Evolutionary conservation across 768 basidiomycete genomes (phyloP).

Genomic region (Tremella fuciformis): DNA sequence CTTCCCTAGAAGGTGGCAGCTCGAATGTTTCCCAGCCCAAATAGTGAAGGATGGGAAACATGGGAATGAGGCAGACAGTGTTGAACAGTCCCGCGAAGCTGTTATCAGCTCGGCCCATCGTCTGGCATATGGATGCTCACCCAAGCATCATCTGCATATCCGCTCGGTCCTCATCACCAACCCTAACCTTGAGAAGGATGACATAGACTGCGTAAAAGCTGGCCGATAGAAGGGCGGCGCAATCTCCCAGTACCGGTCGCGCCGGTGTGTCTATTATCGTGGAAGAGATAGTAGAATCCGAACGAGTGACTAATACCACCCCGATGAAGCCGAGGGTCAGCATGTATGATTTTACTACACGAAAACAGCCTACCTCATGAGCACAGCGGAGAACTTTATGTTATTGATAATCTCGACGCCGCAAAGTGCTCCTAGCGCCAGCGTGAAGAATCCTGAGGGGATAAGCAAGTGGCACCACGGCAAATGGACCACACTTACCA

Average conservation of each 20-base stretch:
- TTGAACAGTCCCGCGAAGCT: slow-evolving; percentile 87
- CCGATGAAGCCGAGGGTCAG: slow-evolving; percentile 65
- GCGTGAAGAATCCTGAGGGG: slow-evolving; percentile 84
- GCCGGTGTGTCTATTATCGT: slow-evolving; percentile 30
- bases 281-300: slow-evolving; percentile 60
- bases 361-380: slow-evolving; percentile 62
- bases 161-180: slow-evolving; percentile 73
- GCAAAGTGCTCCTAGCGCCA: slow-evolving; percentile 76
- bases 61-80: slow-evolving; percentile 69
- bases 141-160: slow-evolving; percentile 93
- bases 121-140: slow-evolving; percentile 24
- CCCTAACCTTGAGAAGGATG: slow-evolving; percentile 80
- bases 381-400: slow-evolving; percentile 72
- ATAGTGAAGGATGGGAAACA: slow-evolving; percentile 72
- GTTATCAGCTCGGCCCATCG: not conserved
- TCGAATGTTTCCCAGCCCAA: slow-evolving; percentile 71
- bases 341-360: too few relatives aligned
- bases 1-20: slow-evolving; percentile 60
- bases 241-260: slow-evolving; percentile 68
- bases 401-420: slow-evolving; percentile 72
- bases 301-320: slow-evolving; percentile 80
- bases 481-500: slow-evolving; percentile 57
- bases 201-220: slow-evolving; percentile 85
- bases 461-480: slow-evolving; percentile 85
- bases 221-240: slow-evolving; percentile 79